Conservation (phyloP, 805 yeast species). For the Kodamaea neixiangensis region DNA sequence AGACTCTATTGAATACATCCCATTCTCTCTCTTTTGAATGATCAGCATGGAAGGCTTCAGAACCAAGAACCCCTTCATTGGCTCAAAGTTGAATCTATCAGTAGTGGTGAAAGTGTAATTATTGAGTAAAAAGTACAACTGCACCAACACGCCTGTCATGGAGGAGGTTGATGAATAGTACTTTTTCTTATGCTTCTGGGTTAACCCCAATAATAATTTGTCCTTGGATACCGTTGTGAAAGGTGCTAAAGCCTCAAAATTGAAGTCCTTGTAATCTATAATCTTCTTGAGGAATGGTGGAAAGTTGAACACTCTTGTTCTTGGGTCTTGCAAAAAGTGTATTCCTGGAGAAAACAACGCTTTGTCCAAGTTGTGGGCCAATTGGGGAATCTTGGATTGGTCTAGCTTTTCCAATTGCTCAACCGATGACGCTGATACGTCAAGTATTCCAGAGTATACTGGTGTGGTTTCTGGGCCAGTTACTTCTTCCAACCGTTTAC, state of each 20-base stretch:
- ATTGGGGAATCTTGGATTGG: slow-evolving; percentile 46
- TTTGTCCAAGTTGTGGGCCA: slow-evolving; percentile 67
- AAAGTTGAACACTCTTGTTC: slow-evolving; percentile 74
- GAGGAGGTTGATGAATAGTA: slow-evolving; percentile 86
- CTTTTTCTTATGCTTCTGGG: slow-evolving; percentile 35
- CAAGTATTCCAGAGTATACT: slow-evolving; percentile 2
- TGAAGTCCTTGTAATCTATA: slow-evolving; percentile 64
- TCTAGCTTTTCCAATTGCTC: slow-evolving; percentile 22
- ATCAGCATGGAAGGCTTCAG: slow-evolving; percentile 53
- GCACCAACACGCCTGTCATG: slow-evolving; percentile 73
- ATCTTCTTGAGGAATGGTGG: slow-evolving; percentile 59
- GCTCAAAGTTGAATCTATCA: slow-evolving; percentile 28
- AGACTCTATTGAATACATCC: slow-evolving; percentile 61
- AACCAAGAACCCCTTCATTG: slow-evolving; percentile 12
- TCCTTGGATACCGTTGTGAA: slow-evolving; percentile 76
- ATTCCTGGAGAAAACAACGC: slow-evolving; percentile 81
- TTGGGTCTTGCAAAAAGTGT: slow-evolving; percentile 74
- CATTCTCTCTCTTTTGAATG: slow-evolving; percentile 33
- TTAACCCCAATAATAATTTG: slow-evolving; percentile 45
- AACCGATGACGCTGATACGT: slow-evolving; percentile 7
- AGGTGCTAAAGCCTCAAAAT: slow-evolving; percentile 54
- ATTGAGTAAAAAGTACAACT: slow-evolving; percentile 70
- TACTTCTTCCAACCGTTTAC: background rate
- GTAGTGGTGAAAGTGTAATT: slow-evolving; percentile 27
- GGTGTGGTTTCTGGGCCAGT: background rate